Percentiles rank a stretch among this genome's conserved stretches.
Evolutionary conservation across 2,329 filamentous ascomycete genomes (phyloP).

Genomic region (Aureobasidium melanogenum): DNA sequence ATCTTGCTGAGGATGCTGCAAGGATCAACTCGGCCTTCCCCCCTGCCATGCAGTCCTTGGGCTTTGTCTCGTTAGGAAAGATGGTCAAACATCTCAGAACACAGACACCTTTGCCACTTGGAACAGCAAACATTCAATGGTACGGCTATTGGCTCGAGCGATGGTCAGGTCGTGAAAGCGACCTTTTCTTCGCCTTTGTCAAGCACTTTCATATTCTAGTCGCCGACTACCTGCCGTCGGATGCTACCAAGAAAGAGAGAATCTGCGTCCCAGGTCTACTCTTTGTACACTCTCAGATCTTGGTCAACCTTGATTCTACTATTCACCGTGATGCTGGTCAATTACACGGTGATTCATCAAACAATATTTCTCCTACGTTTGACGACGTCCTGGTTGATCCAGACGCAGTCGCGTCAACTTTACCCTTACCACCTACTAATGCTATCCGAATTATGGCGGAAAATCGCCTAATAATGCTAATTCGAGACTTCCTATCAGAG

Average conservation of each 20-base stretch:
- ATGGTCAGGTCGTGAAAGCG: slow-evolving; percentile 81
- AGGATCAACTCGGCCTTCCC: slow-evolving; percentile 64
- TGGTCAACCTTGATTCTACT: slow-evolving; percentile 71
- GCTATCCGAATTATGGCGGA: slow-evolving; percentile 76
- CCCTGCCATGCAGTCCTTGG: slow-evolving; percentile 51
- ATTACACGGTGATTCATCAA: slow-evolving; percentile 24
- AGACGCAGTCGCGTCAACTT: slow-evolving; percentile 57
- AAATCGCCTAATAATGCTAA: slow-evolving; percentile 71
- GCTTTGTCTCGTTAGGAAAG: slow-evolving; percentile 53
- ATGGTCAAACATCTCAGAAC: slow-evolving; percentile 53
- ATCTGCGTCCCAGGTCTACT: slow-evolving; percentile 67
- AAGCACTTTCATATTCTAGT: slow-evolving; percentile 78
- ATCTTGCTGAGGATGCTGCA: slow-evolving; percentile 40
- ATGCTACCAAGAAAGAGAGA: slow-evolving; percentile 45
- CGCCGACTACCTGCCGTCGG: slow-evolving; percentile 48
- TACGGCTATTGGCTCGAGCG: slow-evolving; percentile 74
- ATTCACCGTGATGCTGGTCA: slow-evolving; percentile 60
- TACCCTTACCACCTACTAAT: slow-evolving; percentile 58
- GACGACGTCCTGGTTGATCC: slow-evolving; percentile 56
- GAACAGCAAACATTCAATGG: slow-evolving; percentile 70
- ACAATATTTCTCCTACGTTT: slow-evolving; percentile 47
- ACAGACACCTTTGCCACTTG: slow-evolving; percentile 57
- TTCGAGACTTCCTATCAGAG: slow-evolving; percentile 70
- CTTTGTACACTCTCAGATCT: slow-evolving; percentile 71
- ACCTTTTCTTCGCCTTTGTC: slow-evolving; percentile 83